Percentiles rank a stretch among this genome's conserved stretches.
These are phyloP conservation scores for Aspergillus oerlinghausenensis DNA, from an alignment of 2,329 filamentous ascomycete genomes.

Conservation along the genomic window DNA sequence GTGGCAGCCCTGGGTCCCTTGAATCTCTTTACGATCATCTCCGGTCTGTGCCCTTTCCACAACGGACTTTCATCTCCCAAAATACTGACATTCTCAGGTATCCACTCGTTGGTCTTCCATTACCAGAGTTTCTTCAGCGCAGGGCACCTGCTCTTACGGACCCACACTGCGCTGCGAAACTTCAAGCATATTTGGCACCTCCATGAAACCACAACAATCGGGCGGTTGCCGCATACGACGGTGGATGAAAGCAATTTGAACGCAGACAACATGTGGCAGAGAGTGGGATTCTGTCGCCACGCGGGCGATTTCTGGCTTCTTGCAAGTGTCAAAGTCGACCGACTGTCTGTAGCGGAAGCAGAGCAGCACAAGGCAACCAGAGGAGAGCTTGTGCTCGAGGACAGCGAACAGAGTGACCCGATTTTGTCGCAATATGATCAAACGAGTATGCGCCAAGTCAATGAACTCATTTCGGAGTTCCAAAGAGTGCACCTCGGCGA, in stretches of 20 bases:
- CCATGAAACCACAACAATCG: neutral
- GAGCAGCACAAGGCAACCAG: slow-evolving; percentile 1
- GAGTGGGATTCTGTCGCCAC: slow-evolving; percentile 32
- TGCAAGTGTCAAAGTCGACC: slow-evolving; percentile 28
- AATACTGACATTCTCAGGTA: slow-evolving; percentile 1
- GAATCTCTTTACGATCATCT: slow-evolving; percentile 25
- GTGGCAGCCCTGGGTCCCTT: slow-evolving; percentile 18
- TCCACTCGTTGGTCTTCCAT: slow-evolving; percentile 33
- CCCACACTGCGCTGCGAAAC: slow-evolving; percentile 25
- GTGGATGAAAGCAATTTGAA: slow-evolving; percentile 8
- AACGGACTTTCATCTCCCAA: neutral
- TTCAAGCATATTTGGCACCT: slow-evolving; percentile 23
- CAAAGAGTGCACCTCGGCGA: slow-evolving; percentile 13
- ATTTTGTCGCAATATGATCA: slow-evolving; percentile 36
- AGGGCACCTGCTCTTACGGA: slow-evolving; percentile 23
- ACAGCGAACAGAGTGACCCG: slow-evolving; percentile 18
- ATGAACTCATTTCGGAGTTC: slow-evolving; percentile 35
- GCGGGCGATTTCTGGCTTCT: slow-evolving; percentile 36
- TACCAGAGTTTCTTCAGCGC: slow-evolving; percentile 31
- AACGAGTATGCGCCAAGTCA: slow-evolving; percentile 39
- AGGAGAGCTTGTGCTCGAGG: neutral
- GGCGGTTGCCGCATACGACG: slow-evolving; percentile 3
- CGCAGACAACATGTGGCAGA: slow-evolving; percentile 29
- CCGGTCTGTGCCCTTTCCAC: slow-evolving; percentile 8
- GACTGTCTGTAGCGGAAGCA: slow-evolving; percentile 11